Evolutionary conservation across 106 monocot species (phyloP), one percentile per base, ranked within the genome.

Genomic region (Dioscorea alata): DNA sequence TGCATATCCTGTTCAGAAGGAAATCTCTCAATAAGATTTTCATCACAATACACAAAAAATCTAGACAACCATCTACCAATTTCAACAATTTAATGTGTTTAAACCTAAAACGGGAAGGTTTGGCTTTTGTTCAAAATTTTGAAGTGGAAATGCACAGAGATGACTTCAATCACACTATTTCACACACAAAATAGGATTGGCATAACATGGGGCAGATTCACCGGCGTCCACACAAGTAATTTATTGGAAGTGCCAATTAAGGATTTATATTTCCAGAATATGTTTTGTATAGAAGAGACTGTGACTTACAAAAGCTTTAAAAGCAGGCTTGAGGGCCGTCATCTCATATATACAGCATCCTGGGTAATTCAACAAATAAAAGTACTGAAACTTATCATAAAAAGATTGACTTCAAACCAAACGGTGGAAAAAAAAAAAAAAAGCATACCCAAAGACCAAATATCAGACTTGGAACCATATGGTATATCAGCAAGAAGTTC

Each of bases 291-390:
- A 42, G 42, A 42, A 42, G 42, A 42, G 42, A 42, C 22, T 66
- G 23, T 19, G 71, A 87, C 93, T 92, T 88, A 99, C 99, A 79
- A 88, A 93, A 71, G 99, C 99, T 81, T 99, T 99, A 56, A 99
- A 99, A 52, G 99, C 90, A 25, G 99, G 93, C 69, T 73, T 90
- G 17, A 90, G 90, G 8, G 90, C 86, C 64, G 99, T 83, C 99
- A 99, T 99, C 79, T 99, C 99, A 79, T 99, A 99, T 73, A 99
- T 83, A 66, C 99, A 99, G 65, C 99, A 99, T 71, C 99, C 99
- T 99, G 80, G 59, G 76, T 31, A 63, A 79, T 33, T 64, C 49
- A 31, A 56, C 25, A 60, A 72, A 50, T 22, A 9, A 21, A 60
- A 6, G 13, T 2, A 42, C 42, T 42, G 1, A 42, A 34, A 8